Percentiles rank a stretch among this genome's conserved stretches.
phyloP scores from a whole-genome alignment of 768 basidiomycete genomes.

The Phylloporus sp. region DNA sequence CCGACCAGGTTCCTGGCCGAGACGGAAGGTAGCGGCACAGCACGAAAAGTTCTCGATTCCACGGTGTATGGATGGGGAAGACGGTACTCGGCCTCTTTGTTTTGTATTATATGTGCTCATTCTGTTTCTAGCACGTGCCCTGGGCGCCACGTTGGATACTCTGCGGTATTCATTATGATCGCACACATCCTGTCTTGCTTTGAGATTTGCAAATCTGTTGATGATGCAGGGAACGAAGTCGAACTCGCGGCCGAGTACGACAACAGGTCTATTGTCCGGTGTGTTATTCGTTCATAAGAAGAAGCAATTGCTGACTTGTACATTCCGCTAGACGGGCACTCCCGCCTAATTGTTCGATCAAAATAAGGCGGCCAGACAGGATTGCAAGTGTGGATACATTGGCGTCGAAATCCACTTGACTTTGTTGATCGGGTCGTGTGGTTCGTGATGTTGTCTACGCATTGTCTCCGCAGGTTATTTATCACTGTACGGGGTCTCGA shows the following conservation, averaged over 20 bases:
- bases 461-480: no score
- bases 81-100: neutral
- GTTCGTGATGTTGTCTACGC: no score
- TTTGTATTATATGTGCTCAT: neutral
- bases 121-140: neutral
- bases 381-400: neutral
- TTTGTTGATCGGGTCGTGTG: neutral
- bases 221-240: neutral
- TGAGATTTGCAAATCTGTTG: neutral
- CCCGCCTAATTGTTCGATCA: neutral
- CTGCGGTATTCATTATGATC: neutral
- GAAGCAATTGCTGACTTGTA: neutral
- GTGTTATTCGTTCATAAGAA: neutral
- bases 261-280: neutral
- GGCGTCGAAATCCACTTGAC: neutral
- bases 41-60: neutral
- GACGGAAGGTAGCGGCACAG: neutral
- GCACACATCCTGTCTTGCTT: constrained; percentile 1
- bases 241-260: neutral
- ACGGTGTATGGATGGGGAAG: neutral
- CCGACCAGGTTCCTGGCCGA: neutral
- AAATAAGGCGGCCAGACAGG: neutral
- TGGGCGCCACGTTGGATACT: neutral
- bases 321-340: neutral
- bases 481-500: no score